Conservation (phyloP, 177 flowering plant genomes). For the Telopea speciosissima region DNA sequence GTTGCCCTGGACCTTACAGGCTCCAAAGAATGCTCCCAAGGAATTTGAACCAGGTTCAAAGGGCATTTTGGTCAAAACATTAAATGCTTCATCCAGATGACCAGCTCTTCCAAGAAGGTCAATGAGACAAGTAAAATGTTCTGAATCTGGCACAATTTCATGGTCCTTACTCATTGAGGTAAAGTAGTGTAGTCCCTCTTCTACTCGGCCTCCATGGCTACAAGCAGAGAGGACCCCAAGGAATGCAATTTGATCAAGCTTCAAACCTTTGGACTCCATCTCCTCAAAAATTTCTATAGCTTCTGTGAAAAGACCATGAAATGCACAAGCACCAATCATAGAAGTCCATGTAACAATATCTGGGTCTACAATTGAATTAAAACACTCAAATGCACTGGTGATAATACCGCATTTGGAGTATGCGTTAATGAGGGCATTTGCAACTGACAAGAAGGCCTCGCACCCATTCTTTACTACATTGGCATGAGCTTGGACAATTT, state of each 20-base stretch:
- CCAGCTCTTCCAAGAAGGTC: slow-evolving; percentile 74
- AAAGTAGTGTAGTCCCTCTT: slow-evolving; percentile 49
- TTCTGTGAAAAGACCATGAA: slow-evolving; percentile 44
- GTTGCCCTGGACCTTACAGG: slow-evolving; percentile 48
- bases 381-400: slow-evolving; percentile 28
- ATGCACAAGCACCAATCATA: slow-evolving; percentile 49
- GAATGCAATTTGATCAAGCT: slow-evolving; percentile 51
- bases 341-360: slow-evolving; percentile 66
- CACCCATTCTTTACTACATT: slow-evolving; percentile 34
- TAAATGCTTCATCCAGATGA: slow-evolving; percentile 41
- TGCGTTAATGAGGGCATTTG: slow-evolving; percentile 45
- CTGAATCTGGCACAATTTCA: slow-evolving; percentile 39
- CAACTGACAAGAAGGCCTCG: slow-evolving; percentile 30
- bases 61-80: slow-evolving; percentile 34
- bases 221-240: slow-evolving; percentile 66
- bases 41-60: slow-evolving; percentile 26
- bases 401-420: slow-evolving; percentile 58
- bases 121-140: slow-evolving; percentile 59
- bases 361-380: slow-evolving; percentile 30
- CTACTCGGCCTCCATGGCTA: slow-evolving; percentile 52
- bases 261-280: slow-evolving; percentile 41
- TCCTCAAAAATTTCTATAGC: slow-evolving; percentile 35
- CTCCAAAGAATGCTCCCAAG: slow-evolving; percentile 52
- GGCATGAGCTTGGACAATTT: slow-evolving; percentile 46
- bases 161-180: slow-evolving; percentile 36